Base-by-base conservation (phyloP, 805 yeast genomes). In the Ogataea dorogensis region DNA sequence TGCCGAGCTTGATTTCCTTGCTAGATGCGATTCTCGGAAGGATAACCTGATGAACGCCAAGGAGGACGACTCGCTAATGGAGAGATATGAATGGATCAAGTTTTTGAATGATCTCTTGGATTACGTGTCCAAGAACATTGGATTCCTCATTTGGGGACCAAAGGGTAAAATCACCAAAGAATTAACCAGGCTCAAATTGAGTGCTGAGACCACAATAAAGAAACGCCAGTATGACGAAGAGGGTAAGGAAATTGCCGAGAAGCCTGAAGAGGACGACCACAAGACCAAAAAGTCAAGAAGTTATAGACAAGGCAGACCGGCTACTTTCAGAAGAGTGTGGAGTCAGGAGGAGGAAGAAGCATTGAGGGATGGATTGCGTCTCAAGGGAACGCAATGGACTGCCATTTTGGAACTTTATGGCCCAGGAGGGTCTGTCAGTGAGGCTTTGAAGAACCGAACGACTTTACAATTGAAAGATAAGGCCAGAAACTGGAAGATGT, bases 381-480 rank as follows among this genome's bases (percentile, higher is more conserved):
- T 77, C 15, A 77, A 81, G 46, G 98, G 98, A 1, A 95, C 98
- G 0, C 86, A 83, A 47, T 93, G 98, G 98, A 71, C 95, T 2
- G 84, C 84, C 37, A 93, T 93, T 34, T 62, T 91, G 30, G 96
- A 86, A 51, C 63, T 84, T n/a, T 85, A 83, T 57, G 98, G 98
- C 2, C 85, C 95, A 4, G 98, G 98, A 7, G 98, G 98, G 4
- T 73, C 81, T 29, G 71, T 83, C 17, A 78, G 81, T 25, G 98
- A 93, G 57, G 76, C 80, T 1, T 69, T 93, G 49, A 91, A 87
- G 60, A 85, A 87, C 56, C 70, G 98, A 56, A 81, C 84, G 4
- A 95, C 88, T 53, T 86, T 91, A 12, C 98, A 93, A 57, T 70
- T 93, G 40, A 93, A 93, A 59, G 98, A 93, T 58, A 93, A 93